Base-by-base conservation (phyloP, 1,284 basidiomycete genomes). In the Gomphus bonarii region DNA sequence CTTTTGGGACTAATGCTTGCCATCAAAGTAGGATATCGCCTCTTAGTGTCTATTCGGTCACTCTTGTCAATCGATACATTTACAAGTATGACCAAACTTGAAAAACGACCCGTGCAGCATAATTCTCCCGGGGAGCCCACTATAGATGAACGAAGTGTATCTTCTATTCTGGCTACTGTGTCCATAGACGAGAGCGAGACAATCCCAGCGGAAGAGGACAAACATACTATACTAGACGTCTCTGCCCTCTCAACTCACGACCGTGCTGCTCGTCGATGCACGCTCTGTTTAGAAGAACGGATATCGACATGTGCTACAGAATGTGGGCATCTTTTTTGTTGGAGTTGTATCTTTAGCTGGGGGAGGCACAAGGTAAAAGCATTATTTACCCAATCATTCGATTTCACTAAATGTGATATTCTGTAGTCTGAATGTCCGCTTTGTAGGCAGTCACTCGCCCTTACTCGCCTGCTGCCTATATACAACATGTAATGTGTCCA, bases 321-420 rank as follows among this genome's bases (percentile, higher is more conserved):
- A 67, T 97, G 94, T 64, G 94, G 94, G 0, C 94, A 97, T 71
- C 70, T 95, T 48, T 97, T 95, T 70, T 95, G 92, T 67, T 97
- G 94, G 94, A 82, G 77, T 60, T 97, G 94, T 68, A 90, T 97
- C 53, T 80, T 87, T 49, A 82, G 88, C 50, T 90, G 94, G 94
- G 82, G 84, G 9, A 75, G 88, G 65, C 93, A 97, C 70, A 97
- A 95, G 81, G 83, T 83, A 51, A 18, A 25, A 35, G 12, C 18
- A 28, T 51, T 11, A 25, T 40, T 14, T 25, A 14, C n/a, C n/a
- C 50, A 18, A 31, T 31, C 28, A 31, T 14, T 47, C 12, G 11
- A 2, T 30, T 48, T 31, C 8, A 30, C 30, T 48, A n/a, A 28
- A 12, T 7, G n/a, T 10, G 30, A 10, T 31, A 44, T 43, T 12